Base-by-base conservation (phyloP, 2,329 filamentous ascomycete genomes). In the Neonectria sp. region DNA sequence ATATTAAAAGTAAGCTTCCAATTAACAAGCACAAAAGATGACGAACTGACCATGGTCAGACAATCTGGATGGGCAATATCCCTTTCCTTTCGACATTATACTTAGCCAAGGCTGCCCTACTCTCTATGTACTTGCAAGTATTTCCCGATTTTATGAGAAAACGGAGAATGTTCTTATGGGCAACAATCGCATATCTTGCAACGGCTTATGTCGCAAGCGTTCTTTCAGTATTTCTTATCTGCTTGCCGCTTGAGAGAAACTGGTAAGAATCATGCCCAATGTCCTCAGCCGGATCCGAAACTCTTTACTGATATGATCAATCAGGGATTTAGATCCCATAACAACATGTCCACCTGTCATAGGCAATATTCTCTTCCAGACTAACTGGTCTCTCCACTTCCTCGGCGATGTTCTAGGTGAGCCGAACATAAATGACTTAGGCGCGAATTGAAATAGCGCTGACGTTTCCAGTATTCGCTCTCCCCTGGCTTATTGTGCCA, bases 141-240 rank as follows among this genome's bases (percentile, higher is more conserved):
- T 73, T 73, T 25, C 71, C 69, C 0, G 21, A 21, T 0, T 73
- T 73, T 6, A 73, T 73, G 71, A 61, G 17, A 1, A 73, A 70
- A 27, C 57, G 65, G 15, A 57, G 68, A 17, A 12, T 64, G 0
- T 3, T 55, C 0, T 57, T 73, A 2, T 72, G 68, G 68, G 9
- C 29, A 0, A 21, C 51, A 3, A 56, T 65, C 13, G 37, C 9
- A 0, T 73, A 72, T 29, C 63, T 60, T 2, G 46, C 17, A 2
- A 17, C 43, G 1, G 58, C 63, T 5, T 73, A 65, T 6, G 17
- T 69, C 1, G 29, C 46, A 1, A 69, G 69, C 0, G 45, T 72
- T 4, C 51, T 55, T 3, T n/a, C 70, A 3, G 55, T 63, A 4
- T n/a, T 73, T 4, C 72, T 70, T 24, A 29, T 69, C 6, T 73